A percentile compares a stretch with the other conserved stretches of the same genome.
Evolutionary conservation across 352 stramenopile genomes (phyloP).

Genomic region (Globisporangium paddicum): DNA sequence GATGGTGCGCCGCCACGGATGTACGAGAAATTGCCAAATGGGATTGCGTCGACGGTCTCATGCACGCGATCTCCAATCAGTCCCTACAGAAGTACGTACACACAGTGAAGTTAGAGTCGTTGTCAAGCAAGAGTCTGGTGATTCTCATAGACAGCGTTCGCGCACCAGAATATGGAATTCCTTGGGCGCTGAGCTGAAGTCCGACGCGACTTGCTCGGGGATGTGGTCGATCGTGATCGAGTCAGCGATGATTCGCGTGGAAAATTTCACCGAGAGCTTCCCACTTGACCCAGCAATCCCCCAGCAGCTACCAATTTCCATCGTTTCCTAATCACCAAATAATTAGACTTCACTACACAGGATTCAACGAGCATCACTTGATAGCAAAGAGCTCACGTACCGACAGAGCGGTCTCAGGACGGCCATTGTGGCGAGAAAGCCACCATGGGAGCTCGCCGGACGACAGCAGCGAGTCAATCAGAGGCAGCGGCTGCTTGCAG

Average conservation of each 20-base stretch:
- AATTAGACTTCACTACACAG: neutral
- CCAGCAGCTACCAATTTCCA: slow-evolving; percentile 85
- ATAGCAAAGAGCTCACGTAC: slow-evolving; percentile 26
- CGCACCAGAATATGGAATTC: slow-evolving; percentile 60
- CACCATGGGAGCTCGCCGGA: slow-evolving; percentile 61
- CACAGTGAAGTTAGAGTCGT: neutral
- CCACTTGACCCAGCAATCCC: slow-evolving; percentile 46
- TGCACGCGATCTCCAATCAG: slow-evolving; percentile 34
- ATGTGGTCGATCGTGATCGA: slow-evolving; percentile 82
- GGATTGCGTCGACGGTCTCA: slow-evolving; percentile 42
- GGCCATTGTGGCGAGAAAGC: slow-evolving; percentile 69
- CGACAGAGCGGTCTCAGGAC: slow-evolving; percentile 74
- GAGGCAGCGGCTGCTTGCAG: slow-evolving; percentile 28
- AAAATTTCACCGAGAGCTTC: slow-evolving; percentile 73
- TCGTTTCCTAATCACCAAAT: slow-evolving; percentile 48
- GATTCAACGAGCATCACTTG: neutral
- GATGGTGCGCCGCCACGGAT: slow-evolving; percentile 35
- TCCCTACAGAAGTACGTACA: slow-evolving; percentile 25
- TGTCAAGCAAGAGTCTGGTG: neutral
- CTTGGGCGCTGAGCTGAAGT: slow-evolving; percentile 66
- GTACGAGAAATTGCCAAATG: slow-evolving; percentile 79
- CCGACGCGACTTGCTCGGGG: slow-evolving; percentile 50
- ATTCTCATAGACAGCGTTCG: neutral
- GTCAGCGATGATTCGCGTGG: slow-evolving; percentile 54
- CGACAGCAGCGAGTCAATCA: slow-evolving; percentile 34